phyloP scores from a whole-genome alignment of 257 asterid genomes.

The Solanum medicagineum region DNA sequence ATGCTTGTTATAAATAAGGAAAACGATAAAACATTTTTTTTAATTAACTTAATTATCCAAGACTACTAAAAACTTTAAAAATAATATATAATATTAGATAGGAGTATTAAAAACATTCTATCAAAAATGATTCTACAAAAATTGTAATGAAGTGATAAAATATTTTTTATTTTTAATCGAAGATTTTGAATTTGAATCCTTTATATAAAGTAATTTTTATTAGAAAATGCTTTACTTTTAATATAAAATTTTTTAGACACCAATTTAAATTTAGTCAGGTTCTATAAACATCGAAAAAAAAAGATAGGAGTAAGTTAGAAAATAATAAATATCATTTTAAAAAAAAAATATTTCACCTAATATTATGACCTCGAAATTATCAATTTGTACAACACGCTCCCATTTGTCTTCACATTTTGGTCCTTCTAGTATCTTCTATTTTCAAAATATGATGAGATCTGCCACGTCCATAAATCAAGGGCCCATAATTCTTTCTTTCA shows the following conservation, averaged over 20 bases:
- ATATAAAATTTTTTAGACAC: accelerated
- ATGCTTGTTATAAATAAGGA: too few species aligned
- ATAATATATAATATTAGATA: too few species aligned
- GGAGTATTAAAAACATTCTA: too few species aligned
- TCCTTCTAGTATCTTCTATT: not conserved
- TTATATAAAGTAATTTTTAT: too few species aligned
- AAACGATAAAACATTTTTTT: too few species aligned
- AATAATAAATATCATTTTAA: not conserved
- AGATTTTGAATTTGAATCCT: too few species aligned
- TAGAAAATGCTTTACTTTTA: accelerated
- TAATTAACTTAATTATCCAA: too few species aligned
- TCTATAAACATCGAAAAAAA: not conserved
- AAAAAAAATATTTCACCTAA: not conserved
- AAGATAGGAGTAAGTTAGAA: not conserved
- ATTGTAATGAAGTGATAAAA: too few species aligned
- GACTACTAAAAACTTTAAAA: too few species aligned
- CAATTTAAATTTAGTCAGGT: too few species aligned
- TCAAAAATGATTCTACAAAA: too few species aligned
- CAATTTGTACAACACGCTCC: not conserved
- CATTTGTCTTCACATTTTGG: not conserved
- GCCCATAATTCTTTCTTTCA: not conserved
- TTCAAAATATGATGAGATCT: not conserved
- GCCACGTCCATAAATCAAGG: not conserved
- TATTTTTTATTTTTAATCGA: too few species aligned
- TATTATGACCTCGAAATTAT: not conserved